These are phyloP conservation scores for Pythium scleroteichum DNA, from an alignment of 352 stramenopile species.

Conservation along the genomic window DNA sequence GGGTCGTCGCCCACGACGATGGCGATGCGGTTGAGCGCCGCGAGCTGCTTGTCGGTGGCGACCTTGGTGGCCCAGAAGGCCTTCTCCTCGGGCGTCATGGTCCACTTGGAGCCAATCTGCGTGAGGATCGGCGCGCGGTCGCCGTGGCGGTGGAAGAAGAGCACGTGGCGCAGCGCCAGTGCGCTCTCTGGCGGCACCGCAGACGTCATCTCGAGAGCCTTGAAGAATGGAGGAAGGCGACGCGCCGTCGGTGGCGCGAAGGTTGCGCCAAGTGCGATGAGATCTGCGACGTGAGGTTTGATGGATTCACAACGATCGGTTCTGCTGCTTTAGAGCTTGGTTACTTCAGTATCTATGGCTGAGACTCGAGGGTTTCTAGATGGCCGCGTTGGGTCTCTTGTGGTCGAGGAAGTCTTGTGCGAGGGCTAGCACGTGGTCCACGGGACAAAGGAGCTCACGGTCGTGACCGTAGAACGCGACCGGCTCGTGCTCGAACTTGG, in stretches of 20 bases:
- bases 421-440: slow-evolving; percentile 52
- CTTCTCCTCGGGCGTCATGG: slow-evolving; percentile 52
- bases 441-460: slow-evolving; percentile 49
- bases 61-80: slow-evolving; percentile 64
- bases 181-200: slow-evolving; percentile 17
- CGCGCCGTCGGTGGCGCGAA: slow-evolving; percentile 26
- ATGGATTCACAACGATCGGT: no score
- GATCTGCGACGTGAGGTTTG: slow-evolving; percentile 24
- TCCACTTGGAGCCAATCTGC: slow-evolving; percentile 50
- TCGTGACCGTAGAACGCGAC: slow-evolving; percentile 45
- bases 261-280: slow-evolving; percentile 11
- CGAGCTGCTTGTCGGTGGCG: slow-evolving; percentile 53
- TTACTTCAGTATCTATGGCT: no score
- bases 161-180: slow-evolving; percentile 64
- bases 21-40: slow-evolving; percentile 44
- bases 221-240: slow-evolving; percentile 26
- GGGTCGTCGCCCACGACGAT: slow-evolving; percentile 49
- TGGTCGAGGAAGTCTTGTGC: slow-evolving; percentile 49
- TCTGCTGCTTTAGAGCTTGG: no score
- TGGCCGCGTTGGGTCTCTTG: slow-evolving; percentile 8
- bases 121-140: slow-evolving; percentile 77
- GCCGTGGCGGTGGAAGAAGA: slow-evolving; percentile 82
- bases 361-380: slow-evolving; percentile 8
- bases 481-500: slow-evolving; percentile 52
- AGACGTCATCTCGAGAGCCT: slow-evolving; percentile 15